Percentiles rank a stretch among this genome's conserved stretches.
Evolutionary conservation across 495 filamentous ascomycete genomes (phyloP).

Genomic region (Penicillium diatomitis): DNA sequence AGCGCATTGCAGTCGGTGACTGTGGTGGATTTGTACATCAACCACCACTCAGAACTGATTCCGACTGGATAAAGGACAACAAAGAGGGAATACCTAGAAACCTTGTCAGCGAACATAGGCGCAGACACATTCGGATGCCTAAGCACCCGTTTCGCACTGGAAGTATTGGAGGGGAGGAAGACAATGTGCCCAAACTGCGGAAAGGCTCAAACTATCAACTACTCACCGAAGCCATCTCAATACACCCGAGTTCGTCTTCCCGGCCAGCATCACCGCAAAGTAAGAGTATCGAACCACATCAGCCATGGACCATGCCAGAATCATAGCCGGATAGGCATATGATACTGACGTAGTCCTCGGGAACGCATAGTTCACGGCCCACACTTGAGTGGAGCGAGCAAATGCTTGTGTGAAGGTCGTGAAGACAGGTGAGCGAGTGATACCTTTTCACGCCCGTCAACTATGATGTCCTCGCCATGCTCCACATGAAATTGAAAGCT

Average conservation of each 20-base stretch:
- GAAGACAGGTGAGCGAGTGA: constrained; percentile 42
- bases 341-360: constrained; percentile 21
- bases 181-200: too few species aligned
- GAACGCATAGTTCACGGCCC: constrained; percentile 39
- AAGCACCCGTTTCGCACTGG: too few species aligned
- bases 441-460: constrained; percentile 19
- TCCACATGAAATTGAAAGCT: too few species aligned
- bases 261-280: constrained; percentile 33
- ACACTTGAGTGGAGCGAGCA: constrained; percentile 44
- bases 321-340: constrained; percentile 36
- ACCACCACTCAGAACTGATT: constrained; percentile 40
- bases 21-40: constrained; percentile 33
- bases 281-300: constrained; percentile 45
- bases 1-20: constrained; percentile 15
- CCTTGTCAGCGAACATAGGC: not conserved
- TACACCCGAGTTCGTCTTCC: constrained; percentile 18
- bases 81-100: constrained; percentile 42
- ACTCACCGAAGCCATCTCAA: constrained; percentile 36
- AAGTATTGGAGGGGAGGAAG: too few species aligned
- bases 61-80: constrained; percentile 46
- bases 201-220: not conserved
- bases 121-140: too few species aligned
- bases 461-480: not conserved
- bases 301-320: constrained; percentile 43
- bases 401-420: constrained; percentile 47